Conservation (phyloP, 495 filamentous ascomycete species). For the Penicillium bovifimosum region DNA sequence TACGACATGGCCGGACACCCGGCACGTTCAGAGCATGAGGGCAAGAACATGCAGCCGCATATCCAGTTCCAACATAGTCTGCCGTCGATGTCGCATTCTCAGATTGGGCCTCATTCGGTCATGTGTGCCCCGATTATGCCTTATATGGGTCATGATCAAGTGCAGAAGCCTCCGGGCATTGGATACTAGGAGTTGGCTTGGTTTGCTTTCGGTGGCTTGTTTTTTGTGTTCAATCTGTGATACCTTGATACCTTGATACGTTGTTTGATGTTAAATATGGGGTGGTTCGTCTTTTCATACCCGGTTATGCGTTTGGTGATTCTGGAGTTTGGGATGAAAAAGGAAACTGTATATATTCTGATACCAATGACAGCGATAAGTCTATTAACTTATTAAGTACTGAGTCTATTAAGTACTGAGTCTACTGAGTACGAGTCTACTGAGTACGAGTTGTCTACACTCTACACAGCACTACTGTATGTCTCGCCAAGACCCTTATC, state of each 20-base stretch:
- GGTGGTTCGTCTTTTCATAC: conserved; percentile 17
- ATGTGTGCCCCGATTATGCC: conserved; percentile 32
- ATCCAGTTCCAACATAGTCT: conserved; percentile 14
- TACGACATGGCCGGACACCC: conserved; percentile 25
- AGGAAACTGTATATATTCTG: conserved; percentile 5
- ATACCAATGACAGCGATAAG: too few relatives aligned
- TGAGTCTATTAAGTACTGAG: too few relatives aligned
- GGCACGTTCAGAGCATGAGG: conserved; percentile 18
- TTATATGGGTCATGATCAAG: conserved; percentile 23
- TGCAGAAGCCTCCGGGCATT: conserved; percentile 21
- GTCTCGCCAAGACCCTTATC: conserved; percentile 15
- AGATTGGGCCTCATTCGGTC: conserved; percentile 22
- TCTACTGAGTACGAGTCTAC: too few relatives aligned
- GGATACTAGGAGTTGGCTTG: conserved; percentile 19
- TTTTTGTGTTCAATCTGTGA: conserved; percentile 9
- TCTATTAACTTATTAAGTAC: neutral
- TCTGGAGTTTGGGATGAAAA: conserved; percentile 4
- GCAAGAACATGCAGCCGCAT: conserved; percentile 18
- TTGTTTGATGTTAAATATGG: conserved; percentile 15
- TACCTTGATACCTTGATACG: conserved; percentile 11
- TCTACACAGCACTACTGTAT: too few relatives aligned
- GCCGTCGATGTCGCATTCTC: conserved; percentile 20
- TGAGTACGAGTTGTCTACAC: too few relatives aligned
- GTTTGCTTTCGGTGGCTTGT: neutral
- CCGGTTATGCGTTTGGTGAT: too few relatives aligned